A percentile compares a stretch with the other conserved stretches of the same genome.
Evolutionary conservation across 2,329 filamentous ascomycete species (phyloP).

Genomic region (Dothistroma pini): DNA sequence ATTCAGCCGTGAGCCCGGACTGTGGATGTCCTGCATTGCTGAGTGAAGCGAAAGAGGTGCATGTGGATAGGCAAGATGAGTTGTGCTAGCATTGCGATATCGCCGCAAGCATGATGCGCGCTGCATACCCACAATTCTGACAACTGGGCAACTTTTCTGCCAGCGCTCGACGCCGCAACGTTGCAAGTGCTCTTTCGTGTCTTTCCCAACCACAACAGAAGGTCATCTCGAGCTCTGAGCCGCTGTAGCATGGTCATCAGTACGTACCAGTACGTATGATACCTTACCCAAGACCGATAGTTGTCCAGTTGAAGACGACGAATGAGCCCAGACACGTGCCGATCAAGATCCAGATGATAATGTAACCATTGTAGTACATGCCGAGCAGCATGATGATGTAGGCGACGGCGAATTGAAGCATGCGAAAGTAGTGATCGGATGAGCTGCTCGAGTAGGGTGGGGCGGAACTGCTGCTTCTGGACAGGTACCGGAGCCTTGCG

Average conservation of each 20-base stretch:
- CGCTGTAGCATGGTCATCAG: slow-evolving; percentile 12
- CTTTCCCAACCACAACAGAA: slow-evolving; percentile 24
- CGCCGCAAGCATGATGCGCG: too few relatives aligned
- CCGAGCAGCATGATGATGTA: slow-evolving; percentile 71
- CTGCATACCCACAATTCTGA: too few relatives aligned
- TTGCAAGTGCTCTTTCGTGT: neutral
- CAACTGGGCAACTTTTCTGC: too few relatives aligned
- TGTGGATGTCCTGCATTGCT: too few relatives aligned
- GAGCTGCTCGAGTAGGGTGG: slow-evolving; percentile 62
- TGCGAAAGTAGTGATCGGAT: slow-evolving; percentile 64
- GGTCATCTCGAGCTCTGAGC: slow-evolving; percentile 22
- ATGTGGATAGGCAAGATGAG: too few relatives aligned
- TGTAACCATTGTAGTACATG: slow-evolving; percentile 66
- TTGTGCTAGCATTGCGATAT: too few relatives aligned
- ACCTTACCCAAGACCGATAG: slow-evolving; percentile 8
- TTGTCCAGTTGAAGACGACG: slow-evolving; percentile 16
- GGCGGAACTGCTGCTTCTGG: slow-evolving; percentile 38
- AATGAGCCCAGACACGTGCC: slow-evolving; percentile 71
- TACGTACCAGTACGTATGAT: neutral
- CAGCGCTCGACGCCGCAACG: too few relatives aligned
- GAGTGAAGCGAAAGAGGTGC: too few relatives aligned
- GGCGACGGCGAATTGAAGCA: slow-evolving; percentile 67
- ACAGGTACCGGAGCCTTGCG: neutral
- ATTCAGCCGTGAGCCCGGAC: too few relatives aligned
- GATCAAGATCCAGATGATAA: slow-evolving; percentile 77